These are phyloP conservation scores for Podospora bellae-mahoneyi DNA, from an alignment of 495 filamentous ascomycete genomes.

Conservation along the genomic window DNA sequence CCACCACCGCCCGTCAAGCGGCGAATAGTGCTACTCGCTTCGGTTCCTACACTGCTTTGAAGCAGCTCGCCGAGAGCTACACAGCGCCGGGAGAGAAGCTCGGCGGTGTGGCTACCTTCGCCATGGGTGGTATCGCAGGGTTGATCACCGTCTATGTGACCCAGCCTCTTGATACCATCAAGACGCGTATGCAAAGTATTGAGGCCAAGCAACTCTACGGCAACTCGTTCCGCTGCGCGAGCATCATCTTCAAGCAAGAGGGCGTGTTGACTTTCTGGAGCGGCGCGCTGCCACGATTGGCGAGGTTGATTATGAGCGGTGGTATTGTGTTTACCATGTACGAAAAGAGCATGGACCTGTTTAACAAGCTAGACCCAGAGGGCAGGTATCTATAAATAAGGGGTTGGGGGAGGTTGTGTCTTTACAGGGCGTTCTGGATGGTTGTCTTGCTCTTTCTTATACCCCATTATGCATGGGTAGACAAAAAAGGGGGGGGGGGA, in stretches of 20 bases:
- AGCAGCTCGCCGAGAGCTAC: constrained; percentile 88
- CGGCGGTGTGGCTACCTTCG: constrained; percentile 83
- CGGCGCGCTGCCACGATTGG: constrained; percentile 82
- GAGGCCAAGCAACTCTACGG: constrained; percentile 80
- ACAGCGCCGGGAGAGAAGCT: constrained; percentile 93
- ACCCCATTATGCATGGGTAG: constrained; percentile 19
- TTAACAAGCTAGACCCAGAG: constrained; percentile 80
- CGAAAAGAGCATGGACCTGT: constrained; percentile 90
- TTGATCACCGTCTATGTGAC: constrained; percentile 89
- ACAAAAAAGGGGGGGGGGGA: neutral
- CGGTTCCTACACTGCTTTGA: constrained; percentile 81
- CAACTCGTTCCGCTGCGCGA: constrained; percentile 84
- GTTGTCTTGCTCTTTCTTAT: constrained; percentile 1
- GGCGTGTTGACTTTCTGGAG: constrained; percentile 91
- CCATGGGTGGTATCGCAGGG: constrained; percentile 83
- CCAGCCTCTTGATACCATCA: constrained; percentile 91
- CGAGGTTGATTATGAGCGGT: constrained; percentile 79
- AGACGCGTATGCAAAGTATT: constrained; percentile 97
- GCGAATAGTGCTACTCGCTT: constrained; percentile 92
- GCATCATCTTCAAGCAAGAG: constrained; percentile 81
- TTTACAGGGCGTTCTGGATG: constrained; percentile 1
- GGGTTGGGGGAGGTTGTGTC: neutral
- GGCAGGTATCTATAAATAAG: constrained; percentile 67
- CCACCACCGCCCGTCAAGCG: constrained; percentile 89
- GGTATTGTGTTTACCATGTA: constrained; percentile 99